Percentiles rank a stretch among this genome's conserved stretches.
phyloP scores from a whole-genome alignment of 495 filamentous ascomycete genomes.

The Aspergillus mulundensis region DNA sequence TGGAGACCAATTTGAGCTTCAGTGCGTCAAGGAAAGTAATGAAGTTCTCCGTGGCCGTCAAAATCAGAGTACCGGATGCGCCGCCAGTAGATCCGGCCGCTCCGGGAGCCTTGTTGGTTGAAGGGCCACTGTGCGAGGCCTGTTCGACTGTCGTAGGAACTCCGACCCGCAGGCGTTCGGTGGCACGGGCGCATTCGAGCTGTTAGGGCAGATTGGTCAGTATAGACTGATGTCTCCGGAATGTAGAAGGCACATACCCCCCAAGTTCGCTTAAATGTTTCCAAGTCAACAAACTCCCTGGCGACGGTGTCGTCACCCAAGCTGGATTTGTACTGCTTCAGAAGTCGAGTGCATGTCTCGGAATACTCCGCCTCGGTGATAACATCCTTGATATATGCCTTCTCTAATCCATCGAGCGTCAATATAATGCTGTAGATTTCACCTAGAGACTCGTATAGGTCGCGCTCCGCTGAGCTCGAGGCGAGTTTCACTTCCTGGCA shows the following conservation, averaged over 20 bases:
- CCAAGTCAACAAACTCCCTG: slow-evolving; percentile 77
- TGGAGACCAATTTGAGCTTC: slow-evolving; percentile 80
- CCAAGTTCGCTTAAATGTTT: slow-evolving; percentile 92
- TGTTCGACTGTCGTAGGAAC: slow-evolving; percentile 66
- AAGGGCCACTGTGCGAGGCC: slow-evolving; percentile 39
- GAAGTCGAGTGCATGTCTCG: slow-evolving; percentile 83
- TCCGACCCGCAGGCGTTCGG: slow-evolving; percentile 85
- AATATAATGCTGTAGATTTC: slow-evolving; percentile 98
- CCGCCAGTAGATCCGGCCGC: slow-evolving; percentile 37
- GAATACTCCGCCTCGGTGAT: slow-evolving; percentile 90
- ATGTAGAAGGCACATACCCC: slow-evolving; percentile 59
- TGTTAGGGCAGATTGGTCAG: slow-evolving; percentile 27
- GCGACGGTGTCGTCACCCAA: slow-evolving; percentile 82
- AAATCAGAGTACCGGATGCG: slow-evolving; percentile 68
- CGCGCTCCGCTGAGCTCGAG: slow-evolving; percentile 77
- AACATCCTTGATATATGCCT: slow-evolving; percentile 94
- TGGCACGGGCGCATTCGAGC: slow-evolving; percentile 93
- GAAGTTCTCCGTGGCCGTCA: slow-evolving; percentile 92
- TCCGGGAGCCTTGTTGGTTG: slow-evolving; percentile 40
- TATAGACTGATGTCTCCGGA: background rate
- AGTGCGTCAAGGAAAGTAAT: slow-evolving; percentile 97
- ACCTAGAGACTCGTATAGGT: slow-evolving; percentile 91
- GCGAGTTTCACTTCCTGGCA: slow-evolving; percentile 86
- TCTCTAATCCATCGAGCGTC: slow-evolving; percentile 91
- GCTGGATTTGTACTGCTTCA: slow-evolving; percentile 97